Evolutionary conservation across 139 green algal genomes (phyloP).

Genomic region (Astrephomene gubernaculifera): DNA sequence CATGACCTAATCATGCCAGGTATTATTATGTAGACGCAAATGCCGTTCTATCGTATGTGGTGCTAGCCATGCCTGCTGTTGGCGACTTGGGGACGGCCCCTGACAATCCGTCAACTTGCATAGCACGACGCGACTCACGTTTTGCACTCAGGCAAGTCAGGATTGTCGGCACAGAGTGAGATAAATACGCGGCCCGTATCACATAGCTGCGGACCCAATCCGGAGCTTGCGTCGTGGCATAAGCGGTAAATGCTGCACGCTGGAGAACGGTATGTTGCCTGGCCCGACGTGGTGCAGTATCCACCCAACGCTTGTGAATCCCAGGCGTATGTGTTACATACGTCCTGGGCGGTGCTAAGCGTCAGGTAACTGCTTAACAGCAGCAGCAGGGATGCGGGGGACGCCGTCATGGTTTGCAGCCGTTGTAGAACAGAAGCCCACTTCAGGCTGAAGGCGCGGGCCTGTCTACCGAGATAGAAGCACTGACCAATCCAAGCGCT

Average conservation of each 20-base stretch:
- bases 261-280: neutral
- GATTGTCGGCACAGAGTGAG: conserved; percentile 13
- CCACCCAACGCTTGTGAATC: neutral
- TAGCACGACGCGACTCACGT: conserved; percentile 1
- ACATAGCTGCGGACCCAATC: neutral
- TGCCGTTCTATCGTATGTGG: too few relatives aligned
- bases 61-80: too few relatives aligned
- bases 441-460: too few relatives aligned
- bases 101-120: too few relatives aligned
- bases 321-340: neutral
- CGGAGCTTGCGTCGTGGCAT: neutral
- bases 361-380: neutral
- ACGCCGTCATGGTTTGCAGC: neutral
- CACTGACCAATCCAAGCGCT: too few relatives aligned
- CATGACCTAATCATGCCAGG: too few relatives aligned
- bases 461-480: too few relatives aligned
- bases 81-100: too few relatives aligned
- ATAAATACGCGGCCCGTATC: neutral
- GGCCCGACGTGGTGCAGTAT: neutral
- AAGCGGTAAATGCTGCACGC: conserved; percentile 18
- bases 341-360: neutral
- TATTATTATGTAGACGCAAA: too few relatives aligned
- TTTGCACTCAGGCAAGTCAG: conserved; percentile 2
- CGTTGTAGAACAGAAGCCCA: too few relatives aligned
- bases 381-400: neutral